Conservation (phyloP, 2,329 filamentous ascomycete genomes). For the Alternaria dauci region DNA sequence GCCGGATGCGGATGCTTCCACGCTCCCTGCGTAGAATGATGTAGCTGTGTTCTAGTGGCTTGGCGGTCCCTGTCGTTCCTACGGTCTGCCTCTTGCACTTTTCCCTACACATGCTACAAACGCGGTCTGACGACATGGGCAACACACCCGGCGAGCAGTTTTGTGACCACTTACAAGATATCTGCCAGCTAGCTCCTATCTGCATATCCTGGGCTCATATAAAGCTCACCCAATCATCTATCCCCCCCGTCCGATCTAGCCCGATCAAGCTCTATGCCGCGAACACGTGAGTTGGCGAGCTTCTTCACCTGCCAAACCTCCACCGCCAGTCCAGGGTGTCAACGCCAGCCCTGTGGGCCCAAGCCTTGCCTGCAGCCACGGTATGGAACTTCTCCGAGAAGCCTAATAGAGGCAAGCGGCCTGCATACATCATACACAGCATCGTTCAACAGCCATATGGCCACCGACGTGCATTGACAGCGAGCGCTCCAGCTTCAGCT, state of each 20-base stretch:
- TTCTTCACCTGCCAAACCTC: constrained; percentile 12
- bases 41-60: constrained; percentile 7
- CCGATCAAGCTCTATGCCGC: constrained; percentile 28
- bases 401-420: constrained; percentile 12
- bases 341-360: constrained; percentile 17
- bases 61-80: constrained; percentile 6
- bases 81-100: constrained; percentile 2
- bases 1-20: not conserved
- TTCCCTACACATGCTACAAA: constrained; percentile 1
- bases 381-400: constrained; percentile 18
- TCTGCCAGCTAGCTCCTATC: not conserved
- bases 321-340: constrained; percentile 22
- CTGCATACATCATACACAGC: constrained; percentile 20
- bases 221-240: constrained; percentile 6
- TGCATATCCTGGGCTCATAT: constrained; percentile 7
- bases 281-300: constrained; percentile 30
- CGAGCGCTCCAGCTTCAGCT: constrained; percentile 2
- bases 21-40: not conserved
- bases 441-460: constrained; percentile 13
- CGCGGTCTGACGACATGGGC: constrained; percentile 16
- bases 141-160: not conserved
- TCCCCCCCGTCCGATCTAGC: constrained; percentile 12
- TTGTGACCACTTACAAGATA: constrained; percentile 1
- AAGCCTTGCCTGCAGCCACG: constrained; percentile 21
- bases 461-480: constrained; percentile 9